Conservation (phyloP, 2,329 filamentous ascomycete species). For the Colletotrichum destructivum region DNA sequence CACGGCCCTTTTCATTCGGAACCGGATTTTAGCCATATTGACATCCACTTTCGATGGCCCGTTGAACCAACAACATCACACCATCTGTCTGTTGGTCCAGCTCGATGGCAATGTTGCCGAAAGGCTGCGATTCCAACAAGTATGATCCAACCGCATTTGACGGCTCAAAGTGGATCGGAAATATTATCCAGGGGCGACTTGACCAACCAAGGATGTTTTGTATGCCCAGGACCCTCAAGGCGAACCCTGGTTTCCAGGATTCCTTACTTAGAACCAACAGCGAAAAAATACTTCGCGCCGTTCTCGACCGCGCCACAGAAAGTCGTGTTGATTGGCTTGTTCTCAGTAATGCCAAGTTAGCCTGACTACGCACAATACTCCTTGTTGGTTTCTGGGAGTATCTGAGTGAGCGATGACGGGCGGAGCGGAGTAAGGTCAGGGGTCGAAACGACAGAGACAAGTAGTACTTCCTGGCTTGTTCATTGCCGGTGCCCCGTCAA, state of each 20-base stretch:
- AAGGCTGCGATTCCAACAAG: background rate
- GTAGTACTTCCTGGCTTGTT: too few species aligned
- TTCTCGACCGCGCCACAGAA: background rate
- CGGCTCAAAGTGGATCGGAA: background rate
- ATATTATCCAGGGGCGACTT: background rate
- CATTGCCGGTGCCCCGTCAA: too few species aligned
- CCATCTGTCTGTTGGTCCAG: background rate
- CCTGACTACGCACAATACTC: background rate
- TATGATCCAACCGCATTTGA: background rate
- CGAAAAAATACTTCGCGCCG: background rate
- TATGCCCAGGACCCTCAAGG: background rate
- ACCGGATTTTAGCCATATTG: background rate
- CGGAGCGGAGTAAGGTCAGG: background rate
- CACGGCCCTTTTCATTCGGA: background rate
- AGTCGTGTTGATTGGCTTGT: background rate
- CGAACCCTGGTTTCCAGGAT: background rate
- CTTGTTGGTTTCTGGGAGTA: background rate
- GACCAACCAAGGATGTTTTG: background rate
- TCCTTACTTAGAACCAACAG: background rate
- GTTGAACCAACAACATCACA: slow-evolving; percentile 2
- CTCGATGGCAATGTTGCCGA: background rate
- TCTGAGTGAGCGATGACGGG: too few species aligned
- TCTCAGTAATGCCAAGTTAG: background rate
- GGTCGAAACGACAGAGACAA: too few species aligned
- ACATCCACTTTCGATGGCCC: background rate